Base-by-base conservation (phyloP, 306 rosid genomes). In the Psophocarpus tetragonolobus region DNA sequence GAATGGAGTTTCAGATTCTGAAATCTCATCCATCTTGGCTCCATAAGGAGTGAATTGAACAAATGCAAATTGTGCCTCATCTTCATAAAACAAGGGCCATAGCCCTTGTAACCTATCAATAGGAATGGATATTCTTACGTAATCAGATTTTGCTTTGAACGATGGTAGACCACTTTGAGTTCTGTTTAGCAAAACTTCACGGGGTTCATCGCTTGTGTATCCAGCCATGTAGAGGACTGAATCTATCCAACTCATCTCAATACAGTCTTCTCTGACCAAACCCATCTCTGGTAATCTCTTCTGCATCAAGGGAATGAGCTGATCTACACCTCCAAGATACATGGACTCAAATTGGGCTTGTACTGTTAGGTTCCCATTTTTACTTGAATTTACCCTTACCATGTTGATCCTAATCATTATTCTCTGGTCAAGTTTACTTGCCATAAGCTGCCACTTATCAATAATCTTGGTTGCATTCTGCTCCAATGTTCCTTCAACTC, bases 61-160 rank as follows among this genome's bases (percentile, higher is more conserved):
- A n/a, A n/a, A n/a, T n/a, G n/a, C n/a, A n/a, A n/a, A n/a, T n/a
- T n/a, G n/a, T n/a, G n/a, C n/a, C n/a, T n/a, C n/a, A n/a, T n/a
- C n/a, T n/a, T n/a, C n/a, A n/a, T n/a, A n/a, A n/a, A n/a, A n/a
- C n/a, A n/a, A n/a, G n/a, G n/a, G n/a, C 84, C 83, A 83, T 3
- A 83, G 15, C 38, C 81, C 81, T 57, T 79, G 57, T 17, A 83
- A 23, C 0, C 84, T 81, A 7, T 3, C 17, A 12, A 51, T 0
- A 7, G 87, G 62, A 48, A 83, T 74, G 0, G 84, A 65, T 30
- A 58, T 47, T n/a, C 23, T 68, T 18, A 83, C 84, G 8, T 36
- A 83, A 13, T 79, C 84, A 29, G 87, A 83, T 74, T 79, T 83
- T 5, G 70, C 78, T 50, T 83, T 83, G 56, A 14, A 83, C 32